Evolutionary conservation across 176 grass and related monocot species (phyloP).

Genomic region (Leersia perrieri): DNA sequence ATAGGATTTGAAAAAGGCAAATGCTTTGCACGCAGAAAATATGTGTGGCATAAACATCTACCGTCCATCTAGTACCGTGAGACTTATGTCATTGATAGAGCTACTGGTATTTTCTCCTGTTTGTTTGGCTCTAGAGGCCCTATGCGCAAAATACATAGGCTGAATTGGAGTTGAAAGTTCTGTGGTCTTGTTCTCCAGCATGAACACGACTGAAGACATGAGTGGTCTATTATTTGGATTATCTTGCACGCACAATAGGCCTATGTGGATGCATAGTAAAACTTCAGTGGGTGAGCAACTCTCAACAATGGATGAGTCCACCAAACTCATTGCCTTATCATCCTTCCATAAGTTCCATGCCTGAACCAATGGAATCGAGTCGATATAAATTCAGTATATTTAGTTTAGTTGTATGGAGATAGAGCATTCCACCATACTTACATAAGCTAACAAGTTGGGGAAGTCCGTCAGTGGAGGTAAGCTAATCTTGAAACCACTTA

Average conservation of each 20-base stretch:
- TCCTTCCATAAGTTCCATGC: slow-evolving; percentile 62
- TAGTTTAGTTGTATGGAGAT: not conserved
- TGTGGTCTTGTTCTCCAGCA: slow-evolving; percentile 42
- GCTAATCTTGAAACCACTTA: slow-evolving; percentile 55
- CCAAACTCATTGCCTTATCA: slow-evolving; percentile 23
- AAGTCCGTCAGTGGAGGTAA: not conserved
- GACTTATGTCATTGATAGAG: slow-evolving; percentile 20
- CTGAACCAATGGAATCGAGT: slow-evolving; percentile 19
- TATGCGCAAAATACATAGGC: slow-evolving; percentile 30
- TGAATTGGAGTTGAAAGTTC: slow-evolving; percentile 23
- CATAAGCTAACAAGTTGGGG: slow-evolving; percentile 44
- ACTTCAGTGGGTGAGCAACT: slow-evolving; percentile 23
- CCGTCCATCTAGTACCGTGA: not conserved
- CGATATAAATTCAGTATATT: not conserved
- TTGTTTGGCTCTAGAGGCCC: not conserved
- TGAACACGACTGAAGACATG: slow-evolving; percentile 45
- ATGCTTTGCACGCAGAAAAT: too few relatives aligned
- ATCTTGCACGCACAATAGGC: slow-evolving; percentile 59
- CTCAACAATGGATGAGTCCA: slow-evolving; percentile 21
- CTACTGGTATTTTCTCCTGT: slow-evolving; percentile 14
- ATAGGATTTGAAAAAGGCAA: too few relatives aligned
- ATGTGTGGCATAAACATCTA: not conserved
- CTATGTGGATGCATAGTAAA: slow-evolving; percentile 45
- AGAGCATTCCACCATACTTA: slow-evolving; percentile 19
- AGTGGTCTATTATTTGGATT: slow-evolving; percentile 45